Evolutionary conservation across 306 rosid species (phyloP), one percentile per base, ranked within the genome.

Genomic region (Glycine tomentella): DNA sequence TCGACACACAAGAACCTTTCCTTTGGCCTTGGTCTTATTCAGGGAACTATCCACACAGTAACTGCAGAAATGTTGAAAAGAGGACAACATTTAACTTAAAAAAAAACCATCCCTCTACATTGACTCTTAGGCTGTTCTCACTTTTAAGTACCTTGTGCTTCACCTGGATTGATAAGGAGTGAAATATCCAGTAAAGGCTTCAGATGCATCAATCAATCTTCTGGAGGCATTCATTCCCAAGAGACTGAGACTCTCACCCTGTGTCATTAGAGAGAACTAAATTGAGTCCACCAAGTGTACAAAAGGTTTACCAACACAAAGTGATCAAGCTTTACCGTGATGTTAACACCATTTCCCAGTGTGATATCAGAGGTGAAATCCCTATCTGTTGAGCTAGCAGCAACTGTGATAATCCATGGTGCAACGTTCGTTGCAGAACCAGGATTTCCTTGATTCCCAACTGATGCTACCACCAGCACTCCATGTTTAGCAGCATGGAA

Each of bases 161-260:
- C 97, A 90, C 97, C 97, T 92, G 94, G 97, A 90, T 92, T 92
- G 94, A 85, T 92, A 87, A 58, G 97, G 94, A 82, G 97, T 92
- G 75, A 92, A 92, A 49, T 90, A 92, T 69, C 97, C 97, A 36
- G 87, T 94, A 69, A 84, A 83, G 75, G 94, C 94, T 82, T 90
- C 89, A 12, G 97, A 83, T 62, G 93, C 97, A 25, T 89, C 78
- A 57, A 92, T 89, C 77, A 88, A 81, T 44, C 92, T 86, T 40
- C 87, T 85, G 1, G 93, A 80, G 72, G 81, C 86, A 50, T 83
- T 83, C 97, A 90, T 87, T 86, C 74, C 90, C 66, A 89, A 13
- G 58, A 82, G 79, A 75, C 91, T 85, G 25, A 90, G 93, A 84
- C 97, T 92, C 80, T 83, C 93, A 62, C 97, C 94, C 94, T 92